A percentile compares a stretch with the other conserved stretches of the same genome.
phyloP scores from a whole-genome alignment of 176 grass and related monocot species.

The Aechmea fasciata region DNA sequence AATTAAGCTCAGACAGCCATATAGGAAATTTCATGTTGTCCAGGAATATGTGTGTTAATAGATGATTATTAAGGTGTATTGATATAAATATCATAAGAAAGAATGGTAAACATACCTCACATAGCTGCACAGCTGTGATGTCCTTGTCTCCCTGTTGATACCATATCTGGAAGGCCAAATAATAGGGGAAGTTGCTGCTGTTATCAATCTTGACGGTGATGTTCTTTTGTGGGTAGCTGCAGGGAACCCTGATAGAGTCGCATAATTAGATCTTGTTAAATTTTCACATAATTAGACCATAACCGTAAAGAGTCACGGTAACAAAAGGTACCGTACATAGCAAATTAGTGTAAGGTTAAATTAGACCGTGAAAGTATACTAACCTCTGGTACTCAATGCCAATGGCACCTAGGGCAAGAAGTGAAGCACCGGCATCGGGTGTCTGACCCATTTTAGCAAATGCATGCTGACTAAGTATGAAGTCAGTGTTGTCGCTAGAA shows the following conservation, averaged over 20 bases:
- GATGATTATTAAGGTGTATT: not conserved
- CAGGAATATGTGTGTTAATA: not conserved
- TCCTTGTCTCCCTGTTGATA: constrained; percentile 53
- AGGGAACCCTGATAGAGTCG: constrained; percentile 31
- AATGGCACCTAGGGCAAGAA: constrained; percentile 34
- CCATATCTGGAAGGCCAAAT: constrained; percentile 68
- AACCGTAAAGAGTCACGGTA: no score
- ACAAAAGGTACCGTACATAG: no score
- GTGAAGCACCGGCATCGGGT: constrained; percentile 27
- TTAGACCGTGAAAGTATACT: not conserved
- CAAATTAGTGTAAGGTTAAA: no score
- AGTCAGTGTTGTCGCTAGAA: constrained; percentile 25
- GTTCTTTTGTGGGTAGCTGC: constrained; percentile 58
- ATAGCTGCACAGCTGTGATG: constrained; percentile 46
- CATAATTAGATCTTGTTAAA: not conserved
- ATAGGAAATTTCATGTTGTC: no score
- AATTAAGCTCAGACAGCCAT: not conserved
- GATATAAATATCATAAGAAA: not conserved
- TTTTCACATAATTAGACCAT: no score
- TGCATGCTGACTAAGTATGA: constrained; percentile 52
- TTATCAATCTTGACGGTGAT: constrained; percentile 48
- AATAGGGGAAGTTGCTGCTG: constrained; percentile 43
- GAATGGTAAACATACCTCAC: constrained; percentile 30
- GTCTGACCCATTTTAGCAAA: constrained; percentile 36
- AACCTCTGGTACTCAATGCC: constrained; percentile 44